Evolutionary conservation across 164 flowering plant species (phyloP).

Genomic region (Annona squamosa): DNA sequence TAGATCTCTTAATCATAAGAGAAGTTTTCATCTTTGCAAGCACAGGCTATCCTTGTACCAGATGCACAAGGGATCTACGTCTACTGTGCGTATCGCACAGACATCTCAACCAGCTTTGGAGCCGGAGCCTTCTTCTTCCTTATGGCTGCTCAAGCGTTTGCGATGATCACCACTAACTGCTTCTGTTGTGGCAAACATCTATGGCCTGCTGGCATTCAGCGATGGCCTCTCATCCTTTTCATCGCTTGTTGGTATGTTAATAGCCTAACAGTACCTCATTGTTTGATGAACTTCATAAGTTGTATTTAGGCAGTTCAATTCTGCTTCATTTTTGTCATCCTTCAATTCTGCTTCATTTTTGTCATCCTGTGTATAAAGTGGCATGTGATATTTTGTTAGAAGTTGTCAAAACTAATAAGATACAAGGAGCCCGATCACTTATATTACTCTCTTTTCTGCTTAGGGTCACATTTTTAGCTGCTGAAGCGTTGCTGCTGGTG

Average conservation of each 20-base stretch:
- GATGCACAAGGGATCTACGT: neutral
- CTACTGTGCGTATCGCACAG: neutral
- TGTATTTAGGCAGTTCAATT: neutral
- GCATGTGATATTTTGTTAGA: neutral
- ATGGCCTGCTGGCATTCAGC: neutral
- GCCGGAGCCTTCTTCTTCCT: neutral
- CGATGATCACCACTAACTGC: neutral
- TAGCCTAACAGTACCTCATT: neutral
- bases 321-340: too few relatives aligned
- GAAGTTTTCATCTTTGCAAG: neutral
- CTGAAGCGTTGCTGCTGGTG: slow-evolving; percentile 74
- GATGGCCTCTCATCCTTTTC: neutral
- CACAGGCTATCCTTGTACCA: neutral
- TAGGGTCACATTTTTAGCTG: slow-evolving; percentile 75
- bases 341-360: too few relatives aligned
- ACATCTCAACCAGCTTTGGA: neutral
- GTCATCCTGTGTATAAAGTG: too few relatives aligned
- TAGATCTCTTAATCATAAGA: too few relatives aligned
- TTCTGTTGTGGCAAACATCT: neutral
- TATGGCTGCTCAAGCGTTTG: neutral
- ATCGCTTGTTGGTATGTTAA: neutral
- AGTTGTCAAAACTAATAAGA: too few relatives aligned
- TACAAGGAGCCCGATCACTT: too few relatives aligned
- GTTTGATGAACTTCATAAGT: neutral
- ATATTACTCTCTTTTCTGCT: neutral